Evolutionary conservation across 2,329 filamentous ascomycete species (phyloP), one percentile per base, ranked within the genome.

Genomic region (Aspergillus uvarum): DNA sequence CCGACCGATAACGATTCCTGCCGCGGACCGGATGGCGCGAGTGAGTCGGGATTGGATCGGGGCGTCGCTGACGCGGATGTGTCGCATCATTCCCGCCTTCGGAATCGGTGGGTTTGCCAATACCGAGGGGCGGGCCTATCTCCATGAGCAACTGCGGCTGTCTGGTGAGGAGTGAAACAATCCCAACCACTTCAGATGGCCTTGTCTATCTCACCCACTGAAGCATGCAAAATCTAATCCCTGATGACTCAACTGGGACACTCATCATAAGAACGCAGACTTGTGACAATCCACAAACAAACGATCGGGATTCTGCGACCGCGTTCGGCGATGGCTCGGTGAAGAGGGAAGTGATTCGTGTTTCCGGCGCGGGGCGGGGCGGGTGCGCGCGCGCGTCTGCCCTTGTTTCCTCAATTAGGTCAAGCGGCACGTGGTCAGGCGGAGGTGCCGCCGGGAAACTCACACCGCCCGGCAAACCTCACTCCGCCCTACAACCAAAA

Each of bases 81-180:
- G 89, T 65, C 83, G 92, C 60, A 96, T 96, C 67, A 83, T 96
- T 16, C 92, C 92, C 42, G 92, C 92, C 0, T 96, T 95, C 80
- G 92, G 92, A 0, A 83, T 96, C 6, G 92, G 92, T 0, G 92
- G 92, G 0, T 91, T 96, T 11, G 88, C 95, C 12, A 96, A 96
- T 76, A 82, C 81, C 4, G 72, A 74, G 51, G 70, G 71, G 1
- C 62, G 71, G n/a, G 64, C 70, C 12, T 70, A 69, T 58, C 59
- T 73, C 51, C 71, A 73, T 56, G 64, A 69, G 11, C 68, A 71
- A 57, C 56, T 72, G 21, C 61, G 60, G 11, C 51, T 19, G 19
- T 51, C 38, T 26, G 60, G 38, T 42, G 60, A 56, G 56, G 59
- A 60, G 31, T 52, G 38, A 44, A 32, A 31, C 38, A 44, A 35